Base-by-base conservation (phyloP, 83 land plant species). In the Thuja plicata region DNA sequence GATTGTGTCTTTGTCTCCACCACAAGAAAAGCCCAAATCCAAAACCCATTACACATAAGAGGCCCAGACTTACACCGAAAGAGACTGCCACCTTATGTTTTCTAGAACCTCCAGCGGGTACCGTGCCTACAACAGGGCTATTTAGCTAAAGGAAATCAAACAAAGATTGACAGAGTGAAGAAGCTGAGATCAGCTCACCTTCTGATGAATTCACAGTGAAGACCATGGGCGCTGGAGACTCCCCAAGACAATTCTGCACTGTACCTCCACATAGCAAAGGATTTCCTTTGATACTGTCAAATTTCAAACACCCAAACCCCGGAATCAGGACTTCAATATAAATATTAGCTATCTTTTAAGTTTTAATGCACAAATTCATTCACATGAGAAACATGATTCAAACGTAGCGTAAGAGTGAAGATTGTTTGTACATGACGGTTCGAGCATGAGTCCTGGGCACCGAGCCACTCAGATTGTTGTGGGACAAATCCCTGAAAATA, bases 391-490 rank as follows among this genome's bases (percentile, higher is more conserved):
- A 8, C 38, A 85, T 52, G 11, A 57, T 50, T 8, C 46, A 80
- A 80, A 41, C 5, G 43, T 80, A 27, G 11, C 30, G 21, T 24
- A 80, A 21, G 41, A 4, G n/a, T 30, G 24, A 80, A 32, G 78
- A 35, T 79, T 9, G 88, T 57, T 43, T 88, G 89, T 90, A 95
- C 96, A 87, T 93, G 92, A 95, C 89, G 79, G 95, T 91, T 84
- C 88, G 90, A 34, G 95, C 90, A 35, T 85, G 85, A 85, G 89
- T 38, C 70, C 76, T 91, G 2, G 96, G 95, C 27, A 95, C 91
- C 77, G 93, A 90, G 2, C 96, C 96, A 92, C 93, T 95, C 85
- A 95, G 88, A 78, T 95, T 93, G 89, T 95, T 95, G 90, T 88
- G 93, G 16, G 97, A 95, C 90, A 95, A 84, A 73, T 95, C 97